Evolutionary conservation across 2,329 filamentous ascomycete genomes (phyloP), one percentile per base, ranked within the genome.

Genomic region (Colletotrichum sp.): DNA sequence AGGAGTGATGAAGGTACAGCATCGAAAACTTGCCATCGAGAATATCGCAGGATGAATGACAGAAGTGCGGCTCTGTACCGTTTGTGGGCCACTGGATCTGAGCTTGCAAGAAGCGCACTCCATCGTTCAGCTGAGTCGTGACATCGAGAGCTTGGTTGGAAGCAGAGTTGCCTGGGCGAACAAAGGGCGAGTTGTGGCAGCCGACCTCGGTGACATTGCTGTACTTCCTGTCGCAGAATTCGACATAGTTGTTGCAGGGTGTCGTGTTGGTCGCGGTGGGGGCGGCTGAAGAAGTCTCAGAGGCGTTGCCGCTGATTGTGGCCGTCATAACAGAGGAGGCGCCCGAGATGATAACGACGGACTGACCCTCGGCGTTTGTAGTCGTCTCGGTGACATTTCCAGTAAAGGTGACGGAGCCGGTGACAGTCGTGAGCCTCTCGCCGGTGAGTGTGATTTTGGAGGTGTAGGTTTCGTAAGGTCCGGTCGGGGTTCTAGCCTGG

Each of bases 131-230:
- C 86, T 98, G 95, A 39, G 89, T 87, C 15, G 87, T 89, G 65
- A 97, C 94, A 25, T 88, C 84, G 61, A 94, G 88, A 32, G 88
- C 88, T 85, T 98, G 95, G 84, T 98, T 98, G 71, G 94, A 91
- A 16, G 93, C 95, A 12, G 93, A 90, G 83, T 94, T 96, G 79
- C 93, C 93, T 19, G 88, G 83, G 11, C 90, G 88, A 55, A 93
- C 89, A 82, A 98, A 98, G 13, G 95, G 94, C 57, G 94, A 95
- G 87, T 98, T 98, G 86, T 98, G 95, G 22, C 93, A 92, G 25
- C 91, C 92, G 2, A 98, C 90, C 80, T 94, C 89, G 72, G 95
- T 96, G 84, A 97, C 93, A 83, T 97, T 96, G 88, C 93, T 92
- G 85, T 96, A 98, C 79, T 92, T 93, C 75, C 95, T 91, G 8